Base-by-base conservation (phyloP, 352 stramenopile genomes). In the Globisporangium paddicum region DNA sequence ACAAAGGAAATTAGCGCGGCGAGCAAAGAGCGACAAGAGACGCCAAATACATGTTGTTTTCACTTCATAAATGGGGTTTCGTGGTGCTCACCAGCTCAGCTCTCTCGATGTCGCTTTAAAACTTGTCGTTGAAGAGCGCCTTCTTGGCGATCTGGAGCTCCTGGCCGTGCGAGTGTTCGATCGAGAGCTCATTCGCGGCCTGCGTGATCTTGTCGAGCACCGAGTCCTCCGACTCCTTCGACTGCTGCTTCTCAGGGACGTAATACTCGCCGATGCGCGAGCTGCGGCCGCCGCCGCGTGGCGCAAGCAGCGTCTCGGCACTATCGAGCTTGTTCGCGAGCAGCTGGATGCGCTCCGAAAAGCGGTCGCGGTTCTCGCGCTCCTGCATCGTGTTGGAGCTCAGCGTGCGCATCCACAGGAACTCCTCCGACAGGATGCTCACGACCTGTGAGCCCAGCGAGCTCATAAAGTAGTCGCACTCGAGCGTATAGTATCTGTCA, bases 381-480 rank as follows among this genome's bases (percentile, higher is more conserved):
- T 96, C 89, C 47, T 95, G 82, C 82, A 93, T 94, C 35, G 84
- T 86, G 62, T 94, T 96, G 28, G 89, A 93, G 62, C 84, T 96
- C 48, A 97, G 72, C 44, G 86, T 95, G 46, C 85, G 83, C 79
- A 95, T 91, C 93, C 93, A 98, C 40, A 98, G 59, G 46, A 98
- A 96, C 64, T 97, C 91, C 54, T 97, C 83, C 18, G 85, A 97
- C n/a, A 98, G 69, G 26, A 96, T 80, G 66, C 80, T 92, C 55
- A 98, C 84, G 26, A 99, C 90, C 59, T 90, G 84, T 11, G 91
- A 90, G 8, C 91, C 90, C 19, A 97, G 71, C 14, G 76, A 83
- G 54, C 83, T 97, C 92, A 98, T 99, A 73, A 98, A 99, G 74
- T 99, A 98, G 66, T 98, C 93, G 30, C 99, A 89, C 58, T 97